Evolutionary conservation across 176 grass and related monocot genomes (phyloP), one percentile per base, ranked within the genome.

Genomic region (Urochloa ruziziensis): DNA sequence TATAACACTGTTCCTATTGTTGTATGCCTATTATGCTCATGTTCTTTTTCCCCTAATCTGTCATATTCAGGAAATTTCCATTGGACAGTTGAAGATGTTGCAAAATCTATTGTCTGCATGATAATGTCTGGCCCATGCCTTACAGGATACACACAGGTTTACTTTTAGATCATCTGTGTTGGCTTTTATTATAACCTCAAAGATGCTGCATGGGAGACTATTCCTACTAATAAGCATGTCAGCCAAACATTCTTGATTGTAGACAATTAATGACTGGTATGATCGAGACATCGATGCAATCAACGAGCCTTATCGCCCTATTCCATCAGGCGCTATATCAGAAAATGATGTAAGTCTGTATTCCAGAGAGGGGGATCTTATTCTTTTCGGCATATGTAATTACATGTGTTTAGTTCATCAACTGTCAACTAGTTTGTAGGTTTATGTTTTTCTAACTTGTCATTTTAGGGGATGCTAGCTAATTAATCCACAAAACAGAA

Each of bases 181-280:
- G 30, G 28, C 39, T 68, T 60, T 67, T 81, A 3, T 30, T 83
- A 39, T 33, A 60, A 24, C 23, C 28, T 81, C 63, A 60, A 29
- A 57, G 43, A 33, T 76, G 28, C 32, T 79, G 32, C 30, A 21
- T 43, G 28, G 61, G 44, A 72, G 72, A 72, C 23, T 62, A 59
- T 80, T 71, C 69, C 37, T 73, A 57, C 28, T 78, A 67, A 73
- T 68, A 25, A 66, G 71, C 56, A 86, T 84, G 80, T 75, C 28
- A 86, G 73, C 80, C 57, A 70, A 81, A 83, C 56, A 78, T 68
- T 75, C 86, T 61, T 80, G 66, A 19, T 79, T 98, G 77, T 70
- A 98, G 96, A 98, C 96, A 85, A 42, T 98, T 37, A 98, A 98
- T 30, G 96, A 98, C 60, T 98, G 96, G 96, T 98, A 98, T 23